Evolutionary conservation across 176 grass and related monocot genomes (phyloP), one percentile per base, ranked within the genome.

Genomic region (Microstegium vimineum): DNA sequence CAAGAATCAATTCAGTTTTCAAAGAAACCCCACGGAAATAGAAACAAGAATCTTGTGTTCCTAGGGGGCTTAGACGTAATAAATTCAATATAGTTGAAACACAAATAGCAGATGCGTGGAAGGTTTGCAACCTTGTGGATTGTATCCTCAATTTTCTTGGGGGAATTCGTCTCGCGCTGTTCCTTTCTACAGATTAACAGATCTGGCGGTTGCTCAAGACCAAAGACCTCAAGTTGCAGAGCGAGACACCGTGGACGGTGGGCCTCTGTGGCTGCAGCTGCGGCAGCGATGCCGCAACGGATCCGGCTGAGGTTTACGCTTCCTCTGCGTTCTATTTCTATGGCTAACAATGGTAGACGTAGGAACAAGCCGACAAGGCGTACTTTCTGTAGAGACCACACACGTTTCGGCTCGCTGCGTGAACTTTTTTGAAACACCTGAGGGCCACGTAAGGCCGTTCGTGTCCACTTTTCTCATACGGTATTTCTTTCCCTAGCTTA

Each of bases 321-420:
- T 77, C 2, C 10, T 16, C 68, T 60, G 25, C 8, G n/a, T n/a
- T n/a, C n/a, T n/a, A n/a, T 0, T 66, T 78, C 20, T 62, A 57
- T 69, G 73, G 82, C 73, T 28, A 20, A 1, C 26, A n/a, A n/a
- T n/a, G 14, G 8, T n/a, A n/a, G n/a, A n/a, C n/a, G n/a, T n/a
- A n/a, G n/a, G n/a, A n/a, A 41, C 43, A 49, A 49, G 46, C 46
- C 46, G 77, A 79, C 77, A 71, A 71, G 40, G 38, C 30, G 64
- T 37, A 35, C 30, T 70, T 78, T 62, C 22, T 18, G 22, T 62
- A n/a, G 15, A 71, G 54, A 71, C 66, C 83, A 78, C 83, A 77
- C 10, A 22, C 10, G 27, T 31, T 78, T 63, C 5, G 10, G 65
- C 18, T 35, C 8, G 22, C 5, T 15, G 18, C 4, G 25, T 16